Conservation (phyloP, 1,284 basidiomycete genomes). For the Phellinidium pouzarii region DNA sequence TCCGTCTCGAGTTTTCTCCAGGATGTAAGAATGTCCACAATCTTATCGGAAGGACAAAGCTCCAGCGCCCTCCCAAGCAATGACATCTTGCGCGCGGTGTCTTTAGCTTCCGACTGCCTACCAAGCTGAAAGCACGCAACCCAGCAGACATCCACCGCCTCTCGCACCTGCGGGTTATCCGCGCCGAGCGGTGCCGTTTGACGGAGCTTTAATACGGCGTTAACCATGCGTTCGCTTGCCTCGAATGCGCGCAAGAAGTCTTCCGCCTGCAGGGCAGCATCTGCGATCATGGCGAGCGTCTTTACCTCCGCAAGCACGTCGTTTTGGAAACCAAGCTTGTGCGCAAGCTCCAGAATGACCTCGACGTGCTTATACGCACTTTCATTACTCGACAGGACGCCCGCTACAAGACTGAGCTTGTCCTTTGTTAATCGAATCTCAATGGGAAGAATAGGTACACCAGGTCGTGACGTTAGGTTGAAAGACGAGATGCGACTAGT, state of each 20-base stretch:
- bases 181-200: constrained; percentile 29
- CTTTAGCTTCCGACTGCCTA: constrained; percentile 66
- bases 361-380: constrained; percentile 87
- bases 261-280: constrained; percentile 72
- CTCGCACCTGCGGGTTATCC: constrained; percentile 42
- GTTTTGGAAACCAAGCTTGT: constrained; percentile 76
- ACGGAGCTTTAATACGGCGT: constrained; percentile 46
- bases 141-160: constrained; percentile 80
- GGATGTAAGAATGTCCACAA: constrained; percentile 63
- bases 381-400: constrained; percentile 72
- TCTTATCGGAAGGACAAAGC: constrained; percentile 76
- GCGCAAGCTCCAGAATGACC: constrained; percentile 81
- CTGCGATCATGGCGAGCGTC: constrained; percentile 81
- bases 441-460: constrained; percentile 77
- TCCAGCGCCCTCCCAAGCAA: constrained; percentile 81
- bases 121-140: constrained; percentile 82
- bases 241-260: constrained; percentile 74
- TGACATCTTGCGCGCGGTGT: constrained; percentile 57
- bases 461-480: constrained; percentile 68
- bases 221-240: constrained; percentile 66
- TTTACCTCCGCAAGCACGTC: constrained; percentile 72
- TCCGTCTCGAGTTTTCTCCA: constrained; percentile 69
- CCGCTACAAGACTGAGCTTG: constrained; percentile 74
- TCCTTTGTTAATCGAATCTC: constrained; percentile 88
- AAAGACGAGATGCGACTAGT: constrained; percentile 82